A percentile compares a stretch with the other conserved stretches of the same genome.
These are phyloP conservation scores for Domatiomyces globalis DNA, from an alignment of 2,329 filamentous ascomycete genomes.

Conservation along the genomic window DNA sequence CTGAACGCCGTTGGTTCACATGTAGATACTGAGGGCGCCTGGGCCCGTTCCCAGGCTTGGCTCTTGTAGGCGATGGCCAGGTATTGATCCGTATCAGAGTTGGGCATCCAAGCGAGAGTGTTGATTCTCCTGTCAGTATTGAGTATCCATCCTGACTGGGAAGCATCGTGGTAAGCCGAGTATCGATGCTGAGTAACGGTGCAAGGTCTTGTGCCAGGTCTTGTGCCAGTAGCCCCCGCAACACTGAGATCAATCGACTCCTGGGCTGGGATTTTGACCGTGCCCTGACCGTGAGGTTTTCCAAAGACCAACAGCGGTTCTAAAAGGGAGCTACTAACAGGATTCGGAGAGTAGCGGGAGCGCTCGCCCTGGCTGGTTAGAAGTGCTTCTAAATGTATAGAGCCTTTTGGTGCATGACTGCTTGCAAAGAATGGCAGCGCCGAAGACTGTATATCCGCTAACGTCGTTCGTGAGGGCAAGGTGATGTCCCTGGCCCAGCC, in stretches of 20 bases:
- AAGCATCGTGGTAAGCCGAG: conserved; percentile 2
- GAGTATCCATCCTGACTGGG: conserved; percentile 39
- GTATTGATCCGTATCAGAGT: conserved; percentile 38
- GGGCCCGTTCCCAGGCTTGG: conserved; percentile 21
- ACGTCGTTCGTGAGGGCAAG: conserved; percentile 34
- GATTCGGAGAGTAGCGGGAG: neutral
- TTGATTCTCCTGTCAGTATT: conserved; percentile 42
- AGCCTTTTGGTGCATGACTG: conserved; percentile 6
- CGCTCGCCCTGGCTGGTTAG: conserved; percentile 24
- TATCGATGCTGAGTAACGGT: neutral
- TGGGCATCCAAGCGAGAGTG: conserved; percentile 35
- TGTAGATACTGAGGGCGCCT: conserved; percentile 6
- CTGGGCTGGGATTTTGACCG: conserved; percentile 28
- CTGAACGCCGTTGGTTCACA: conserved; percentile 34
- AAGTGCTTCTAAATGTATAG: conserved; percentile 17
- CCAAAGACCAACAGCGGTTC: conserved; percentile 35
- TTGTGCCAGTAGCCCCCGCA: conserved; percentile 23
- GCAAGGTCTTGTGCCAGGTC: conserved; percentile 11
- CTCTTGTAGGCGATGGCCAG: conserved; percentile 36
- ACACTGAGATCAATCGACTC: conserved; percentile 33
- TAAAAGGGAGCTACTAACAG: neutral
- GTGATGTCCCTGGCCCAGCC: conserved; percentile 30
- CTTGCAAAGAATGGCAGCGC: neutral
- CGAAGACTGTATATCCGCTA: conserved; percentile 9
- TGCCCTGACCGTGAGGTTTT: conserved; percentile 29